Conservation (phyloP, 2,329 filamentous ascomycete species). For the Tolypocladium ovalisporum region DNA sequence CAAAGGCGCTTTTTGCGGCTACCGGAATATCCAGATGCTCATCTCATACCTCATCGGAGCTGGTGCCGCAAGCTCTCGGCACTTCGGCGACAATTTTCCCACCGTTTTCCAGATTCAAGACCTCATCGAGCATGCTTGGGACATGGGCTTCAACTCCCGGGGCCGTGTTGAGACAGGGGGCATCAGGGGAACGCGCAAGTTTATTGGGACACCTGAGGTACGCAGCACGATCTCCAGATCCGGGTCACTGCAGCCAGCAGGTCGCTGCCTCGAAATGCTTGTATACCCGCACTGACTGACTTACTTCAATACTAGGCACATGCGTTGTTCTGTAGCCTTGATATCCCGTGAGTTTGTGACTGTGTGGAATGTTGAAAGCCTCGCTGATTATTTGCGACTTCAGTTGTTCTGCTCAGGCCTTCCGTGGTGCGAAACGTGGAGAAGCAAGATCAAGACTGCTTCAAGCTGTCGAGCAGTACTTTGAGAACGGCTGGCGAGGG, state of each 20-base stretch:
- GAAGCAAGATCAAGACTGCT: constrained; percentile 46
- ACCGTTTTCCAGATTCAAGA: constrained; percentile 77
- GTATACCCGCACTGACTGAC: neutral
- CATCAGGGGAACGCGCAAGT: constrained; percentile 81
- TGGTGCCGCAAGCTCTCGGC: constrained; percentile 42
- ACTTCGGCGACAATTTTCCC: constrained; percentile 53
- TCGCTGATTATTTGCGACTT: neutral
- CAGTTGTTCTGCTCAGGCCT: constrained; percentile 52
- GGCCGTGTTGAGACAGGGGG: constrained; percentile 77
- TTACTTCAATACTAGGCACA: constrained; percentile 45
- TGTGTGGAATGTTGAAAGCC: neutral
- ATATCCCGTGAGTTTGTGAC: constrained; percentile 45
- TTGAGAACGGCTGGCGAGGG: constrained; percentile 37
- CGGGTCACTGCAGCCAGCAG: neutral
- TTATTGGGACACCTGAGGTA: constrained; percentile 88
- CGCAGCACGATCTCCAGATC: constrained; percentile 1
- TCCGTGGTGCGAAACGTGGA: constrained; percentile 36
- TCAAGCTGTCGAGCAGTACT: constrained; percentile 62
- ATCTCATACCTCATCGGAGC: constrained; percentile 63
- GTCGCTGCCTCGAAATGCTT: neutral
- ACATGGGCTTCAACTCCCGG: constrained; percentile 65
- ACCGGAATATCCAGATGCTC: constrained; percentile 90
- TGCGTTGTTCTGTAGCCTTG: constrained; percentile 61
- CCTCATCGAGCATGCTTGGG: constrained; percentile 80
- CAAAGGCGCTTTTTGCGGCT: constrained; percentile 80